Base-by-base conservation (phyloP, 1,284 basidiomycete species). In the Cryptococcus sp. region DNA sequence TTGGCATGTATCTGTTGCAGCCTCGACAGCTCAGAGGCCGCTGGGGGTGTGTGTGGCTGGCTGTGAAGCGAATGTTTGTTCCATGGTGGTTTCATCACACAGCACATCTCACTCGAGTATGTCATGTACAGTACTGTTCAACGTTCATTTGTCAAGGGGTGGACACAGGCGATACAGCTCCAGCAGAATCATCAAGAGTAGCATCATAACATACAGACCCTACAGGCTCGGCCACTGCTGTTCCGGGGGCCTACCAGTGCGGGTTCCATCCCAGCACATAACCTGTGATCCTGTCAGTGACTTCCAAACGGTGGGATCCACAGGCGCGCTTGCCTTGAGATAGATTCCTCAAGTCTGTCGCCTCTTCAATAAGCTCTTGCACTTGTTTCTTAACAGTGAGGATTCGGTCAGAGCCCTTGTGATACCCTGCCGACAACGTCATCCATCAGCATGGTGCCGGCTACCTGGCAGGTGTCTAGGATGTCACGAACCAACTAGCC, bases 321-420 rank as follows among this genome's bases (percentile, higher is more conserved):
- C n/a, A 43, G 12, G 11, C 15, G 15, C 3, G 58, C 66, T 60
- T 33, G 69, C 73, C 73, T 61, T 76, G 72, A 0, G 67, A 61
- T 2, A 96, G 82, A 72, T 95, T 95, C 74, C 92, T 89, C 37
- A 94, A 79, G 21, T 88, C 86, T 8, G 89, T 94, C 2, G 93
- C 90, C 73, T 95, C 90, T 58, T 85, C 82, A 63, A 96, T 94
- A 55, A 97, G 80, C 71, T 87, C 87, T 68, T 92, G 89, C 3
- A 94, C 91, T 74, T 96, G 92, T 16, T 81, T 82, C 36, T 81
- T 79, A 16, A 94, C 87, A 11, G 56, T 50, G n/a, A 67, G 28
- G 3, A 62, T 61, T 43, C 65, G 54, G 7, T 64, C 67, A 16
- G 53, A 52, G 40, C 57, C 50, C 33, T 60, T 56, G 20, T 65